phyloP scores from a whole-genome alignment of 2,329 filamentous ascomycete genomes.

The Didymella lethalis region DNA sequence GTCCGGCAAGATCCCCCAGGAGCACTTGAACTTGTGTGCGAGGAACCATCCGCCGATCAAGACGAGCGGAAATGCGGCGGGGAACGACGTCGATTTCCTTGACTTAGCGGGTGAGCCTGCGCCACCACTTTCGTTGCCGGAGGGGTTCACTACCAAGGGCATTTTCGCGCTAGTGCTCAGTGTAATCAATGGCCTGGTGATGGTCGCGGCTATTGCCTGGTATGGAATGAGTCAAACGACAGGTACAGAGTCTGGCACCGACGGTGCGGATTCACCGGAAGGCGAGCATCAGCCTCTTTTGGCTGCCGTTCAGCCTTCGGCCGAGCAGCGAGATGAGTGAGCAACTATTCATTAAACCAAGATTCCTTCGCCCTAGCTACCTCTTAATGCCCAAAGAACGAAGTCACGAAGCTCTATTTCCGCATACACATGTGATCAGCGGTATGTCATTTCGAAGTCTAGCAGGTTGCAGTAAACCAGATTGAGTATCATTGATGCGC shows the following conservation, averaged over 20 bases:
- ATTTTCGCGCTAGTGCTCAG: constrained; percentile 3
- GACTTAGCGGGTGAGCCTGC: constrained; percentile 8
- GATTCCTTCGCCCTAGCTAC: neutral
- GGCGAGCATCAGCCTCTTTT: constrained; percentile 3
- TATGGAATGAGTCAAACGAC: constrained; percentile 4
- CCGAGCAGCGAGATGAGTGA: neutral
- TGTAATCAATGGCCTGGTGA: neutral
- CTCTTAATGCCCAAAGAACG: too few species aligned
- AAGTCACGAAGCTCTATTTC: too few species aligned
- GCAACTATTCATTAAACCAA: neutral
- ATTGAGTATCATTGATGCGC: too few species aligned
- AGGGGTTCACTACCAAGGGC: constrained; percentile 8
- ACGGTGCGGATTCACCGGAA: neutral
- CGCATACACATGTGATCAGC: too few species aligned
- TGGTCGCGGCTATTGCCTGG: constrained; percentile 15
- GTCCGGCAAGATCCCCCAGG: neutral
- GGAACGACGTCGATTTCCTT: neutral
- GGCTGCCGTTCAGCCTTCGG: neutral
- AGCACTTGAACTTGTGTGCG: constrained; percentile 2
- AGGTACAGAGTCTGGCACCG: neutral
- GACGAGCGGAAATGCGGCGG: constrained; percentile 5
- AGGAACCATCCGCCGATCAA: constrained; percentile 1
- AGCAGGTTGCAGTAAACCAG: too few species aligned
- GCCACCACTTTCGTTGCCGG: constrained; percentile 3
- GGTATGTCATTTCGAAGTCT: too few species aligned